phyloP scores from a whole-genome alignment of 2,329 filamentous ascomycete genomes.

The Furcasterigmium furcatum region DNA sequence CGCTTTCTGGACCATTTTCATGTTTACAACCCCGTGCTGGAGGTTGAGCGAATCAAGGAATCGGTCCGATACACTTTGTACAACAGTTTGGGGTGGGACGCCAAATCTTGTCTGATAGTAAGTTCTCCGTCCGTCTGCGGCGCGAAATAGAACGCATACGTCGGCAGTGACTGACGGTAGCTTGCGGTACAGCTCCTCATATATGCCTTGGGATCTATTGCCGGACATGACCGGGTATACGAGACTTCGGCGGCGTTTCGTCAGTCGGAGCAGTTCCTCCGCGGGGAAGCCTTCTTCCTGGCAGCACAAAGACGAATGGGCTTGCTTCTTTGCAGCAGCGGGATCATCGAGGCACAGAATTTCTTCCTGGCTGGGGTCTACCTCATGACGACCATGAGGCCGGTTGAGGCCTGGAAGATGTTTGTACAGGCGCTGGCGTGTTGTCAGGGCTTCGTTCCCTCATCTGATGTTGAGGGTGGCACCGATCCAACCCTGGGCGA shows the following conservation, averaged over 20 bases:
- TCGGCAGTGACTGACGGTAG: neutral
- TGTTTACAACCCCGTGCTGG: slow-evolving; percentile 2
- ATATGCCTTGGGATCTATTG: neutral
- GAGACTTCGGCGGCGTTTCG: neutral
- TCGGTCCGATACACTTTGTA: neutral
- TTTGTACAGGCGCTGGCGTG: slow-evolving; percentile 12
- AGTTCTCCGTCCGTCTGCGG: neutral
- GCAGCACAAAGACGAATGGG: slow-evolving; percentile 11
- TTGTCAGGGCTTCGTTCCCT: slow-evolving; percentile 5
- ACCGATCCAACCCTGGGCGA: neutral
- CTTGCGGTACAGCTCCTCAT: neutral
- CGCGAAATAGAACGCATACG: neutral
- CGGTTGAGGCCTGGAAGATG: slow-evolving; percentile 12
- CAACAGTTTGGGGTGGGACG: slow-evolving; percentile 9
- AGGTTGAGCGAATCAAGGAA: neutral
- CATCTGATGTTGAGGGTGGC: neutral
- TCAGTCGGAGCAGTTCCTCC: neutral
- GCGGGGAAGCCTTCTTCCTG: slow-evolving; percentile 3
- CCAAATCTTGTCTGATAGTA: slow-evolving; percentile 9
- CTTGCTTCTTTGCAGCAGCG: slow-evolving; percentile 6
- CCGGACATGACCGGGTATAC: neutral
- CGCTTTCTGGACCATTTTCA: slow-evolving; percentile 1
- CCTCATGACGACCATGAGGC: slow-evolving; percentile 11
- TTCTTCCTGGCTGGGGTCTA: slow-evolving; percentile 14
- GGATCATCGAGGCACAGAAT: slow-evolving; percentile 7